phyloP scores from a whole-genome alignment of 345 rosid species.

The Brassica juncea region DNA sequence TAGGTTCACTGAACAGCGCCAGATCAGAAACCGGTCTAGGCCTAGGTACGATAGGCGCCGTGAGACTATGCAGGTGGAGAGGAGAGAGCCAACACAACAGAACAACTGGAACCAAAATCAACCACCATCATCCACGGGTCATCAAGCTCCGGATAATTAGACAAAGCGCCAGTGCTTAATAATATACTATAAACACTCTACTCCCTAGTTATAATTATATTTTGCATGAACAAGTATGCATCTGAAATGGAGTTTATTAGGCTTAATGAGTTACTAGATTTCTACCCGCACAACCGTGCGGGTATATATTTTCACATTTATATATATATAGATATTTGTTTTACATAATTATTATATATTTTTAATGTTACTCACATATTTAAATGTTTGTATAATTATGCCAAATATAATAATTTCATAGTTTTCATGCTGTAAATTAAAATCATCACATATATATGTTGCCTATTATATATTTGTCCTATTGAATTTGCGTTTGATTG shows the following conservation, averaged over 20 bases:
- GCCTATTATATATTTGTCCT: too few relatives aligned
- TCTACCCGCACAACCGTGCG: too few relatives aligned
- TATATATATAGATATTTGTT: too few relatives aligned
- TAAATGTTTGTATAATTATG: too few relatives aligned
- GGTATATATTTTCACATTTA: too few relatives aligned
- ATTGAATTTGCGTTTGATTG: too few relatives aligned
- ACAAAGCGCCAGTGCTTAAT: background rate
- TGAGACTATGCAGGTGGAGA: constrained; percentile 74
- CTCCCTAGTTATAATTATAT: background rate
- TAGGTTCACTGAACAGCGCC: constrained; percentile 60
- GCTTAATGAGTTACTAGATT: background rate
- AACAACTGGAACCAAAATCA: constrained; percentile 42
- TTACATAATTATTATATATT: too few relatives aligned
- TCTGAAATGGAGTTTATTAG: constrained; percentile 4
- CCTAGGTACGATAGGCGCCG: constrained; percentile 73
- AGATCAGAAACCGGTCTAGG: constrained; percentile 55
- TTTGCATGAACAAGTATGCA: constrained; percentile 7
- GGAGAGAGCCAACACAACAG: constrained; percentile 52
- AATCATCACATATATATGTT: too few relatives aligned
- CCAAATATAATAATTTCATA: too few relatives aligned
- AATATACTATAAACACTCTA: background rate
- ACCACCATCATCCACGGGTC: constrained; percentile 23
- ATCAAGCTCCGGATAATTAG: constrained; percentile 36
- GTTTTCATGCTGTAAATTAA: too few relatives aligned
- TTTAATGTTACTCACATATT: too few relatives aligned